A percentile compares a stretch with the other conserved stretches of the same genome.
phyloP scores from a whole-genome alignment of 2,329 filamentous ascomycete genomes.

The Venturia asperata region DNA sequence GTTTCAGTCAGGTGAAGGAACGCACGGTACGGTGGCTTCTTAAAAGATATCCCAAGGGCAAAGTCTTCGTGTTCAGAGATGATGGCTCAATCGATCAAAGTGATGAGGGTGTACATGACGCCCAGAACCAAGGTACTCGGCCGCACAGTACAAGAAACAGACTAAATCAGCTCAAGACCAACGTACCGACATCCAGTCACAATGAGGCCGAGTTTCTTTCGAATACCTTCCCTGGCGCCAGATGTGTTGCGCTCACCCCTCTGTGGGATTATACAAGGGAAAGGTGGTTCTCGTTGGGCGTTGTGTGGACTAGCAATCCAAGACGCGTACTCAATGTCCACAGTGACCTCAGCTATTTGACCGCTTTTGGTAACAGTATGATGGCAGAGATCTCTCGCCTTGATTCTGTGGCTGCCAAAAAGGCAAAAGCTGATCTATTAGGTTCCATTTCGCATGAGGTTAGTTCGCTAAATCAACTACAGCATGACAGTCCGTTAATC shows the following conservation, averaged over 20 bases:
- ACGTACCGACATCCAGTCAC: background rate
- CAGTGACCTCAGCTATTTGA: conserved; percentile 46
- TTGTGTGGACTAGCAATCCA: conserved; percentile 28
- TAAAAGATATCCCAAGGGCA: conserved; percentile 24
- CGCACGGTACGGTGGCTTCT: conserved; percentile 21
- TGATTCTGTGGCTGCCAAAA: conserved; percentile 40
- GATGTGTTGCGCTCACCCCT: conserved; percentile 5
- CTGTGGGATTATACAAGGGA: conserved; percentile 7
- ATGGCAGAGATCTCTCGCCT: conserved; percentile 51
- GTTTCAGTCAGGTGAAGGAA: conserved; percentile 15
- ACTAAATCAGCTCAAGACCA: background rate
- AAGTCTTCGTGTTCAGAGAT: conserved; percentile 24
- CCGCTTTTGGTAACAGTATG: conserved; percentile 47
- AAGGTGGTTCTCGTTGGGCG: conserved; percentile 16
- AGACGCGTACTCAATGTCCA: conserved; percentile 40
- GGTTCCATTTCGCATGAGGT: conserved; percentile 36
- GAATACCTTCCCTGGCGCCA: conserved; percentile 3
- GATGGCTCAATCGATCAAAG: conserved; percentile 23
- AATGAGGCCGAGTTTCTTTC: background rate
- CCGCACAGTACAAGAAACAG: background rate
- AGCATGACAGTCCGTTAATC: background rate
- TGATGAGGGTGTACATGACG: background rate
- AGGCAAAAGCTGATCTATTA: conserved; percentile 37
- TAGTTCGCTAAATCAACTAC: background rate
- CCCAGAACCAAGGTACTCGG: background rate